Percentiles rank a stretch among this genome's conserved stretches.
Evolutionary conservation across 2,329 filamentous ascomycete genomes (phyloP).

Genomic region (Phyllosticta citribraziliensis): DNA sequence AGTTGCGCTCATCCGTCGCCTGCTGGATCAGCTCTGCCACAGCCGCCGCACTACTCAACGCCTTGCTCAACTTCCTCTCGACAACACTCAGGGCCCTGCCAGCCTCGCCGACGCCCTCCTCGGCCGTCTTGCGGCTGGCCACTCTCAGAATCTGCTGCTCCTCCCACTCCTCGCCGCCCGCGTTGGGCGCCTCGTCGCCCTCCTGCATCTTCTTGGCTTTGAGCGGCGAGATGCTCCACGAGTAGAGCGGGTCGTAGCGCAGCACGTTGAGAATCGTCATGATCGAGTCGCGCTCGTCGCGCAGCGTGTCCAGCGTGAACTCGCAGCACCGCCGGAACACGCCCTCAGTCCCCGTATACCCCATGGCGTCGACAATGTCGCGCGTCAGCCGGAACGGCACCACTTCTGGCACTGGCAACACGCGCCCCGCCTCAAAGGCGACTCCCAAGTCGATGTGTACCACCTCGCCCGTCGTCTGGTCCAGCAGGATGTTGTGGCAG

Average conservation of each 20-base stretch:
- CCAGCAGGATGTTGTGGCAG: constrained; percentile 92
- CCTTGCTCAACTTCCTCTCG: constrained; percentile 90
- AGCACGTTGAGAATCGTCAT: constrained; percentile 98
- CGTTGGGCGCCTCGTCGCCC: constrained; percentile 25
- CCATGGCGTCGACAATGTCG: constrained; percentile 95
- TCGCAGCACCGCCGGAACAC: constrained; percentile 98
- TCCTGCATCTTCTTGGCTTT: constrained; percentile 59
- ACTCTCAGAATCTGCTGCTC: constrained; percentile 12
- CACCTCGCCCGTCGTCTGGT: constrained; percentile 80
- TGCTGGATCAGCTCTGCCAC: constrained; percentile 97
- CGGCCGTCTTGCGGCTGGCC: constrained; percentile 20
- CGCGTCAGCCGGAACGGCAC: constrained; percentile 92
- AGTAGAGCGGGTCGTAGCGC: constrained; percentile 95
- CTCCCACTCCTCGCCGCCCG: constrained; percentile 21
- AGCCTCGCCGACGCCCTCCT: constrained; percentile 63
- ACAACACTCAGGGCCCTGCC: constrained; percentile 88
- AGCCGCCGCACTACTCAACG: constrained; percentile 84
- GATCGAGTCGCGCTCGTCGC: constrained; percentile 93
- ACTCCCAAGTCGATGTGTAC: constrained; percentile 97
- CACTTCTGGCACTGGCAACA: constrained; percentile 90
- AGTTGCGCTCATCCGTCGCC: constrained; percentile 82
- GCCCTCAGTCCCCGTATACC: constrained; percentile 86
- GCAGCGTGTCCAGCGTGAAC: constrained; percentile 86
- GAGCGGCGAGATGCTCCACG: constrained; percentile 76
- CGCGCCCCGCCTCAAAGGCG: constrained; percentile 89